Evolutionary conservation across 2,329 filamentous ascomycete genomes (phyloP).

Genomic region (Ophiostoma piceae): DNA sequence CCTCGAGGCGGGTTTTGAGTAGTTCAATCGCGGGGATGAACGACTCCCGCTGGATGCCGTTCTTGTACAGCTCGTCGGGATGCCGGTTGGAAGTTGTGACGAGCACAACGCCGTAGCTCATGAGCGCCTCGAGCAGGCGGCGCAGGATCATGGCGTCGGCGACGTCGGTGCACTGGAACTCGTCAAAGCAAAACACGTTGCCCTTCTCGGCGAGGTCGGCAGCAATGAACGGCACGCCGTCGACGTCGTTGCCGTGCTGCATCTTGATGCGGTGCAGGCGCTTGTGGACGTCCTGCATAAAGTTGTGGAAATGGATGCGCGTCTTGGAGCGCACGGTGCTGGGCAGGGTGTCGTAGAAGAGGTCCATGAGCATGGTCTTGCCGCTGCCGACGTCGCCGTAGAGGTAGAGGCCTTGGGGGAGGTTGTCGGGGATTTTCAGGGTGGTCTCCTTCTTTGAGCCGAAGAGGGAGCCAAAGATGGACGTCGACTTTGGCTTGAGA

Average conservation of each 20-base stretch:
- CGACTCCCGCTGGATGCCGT: constrained; percentile 90
- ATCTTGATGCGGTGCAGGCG: constrained; percentile 86
- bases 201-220: constrained; percentile 85
- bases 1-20: constrained; percentile 73
- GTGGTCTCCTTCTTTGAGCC: constrained; percentile 31
- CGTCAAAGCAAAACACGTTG: constrained; percentile 92
- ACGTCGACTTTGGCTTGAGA: constrained; percentile 46
- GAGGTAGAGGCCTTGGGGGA: constrained; percentile 88
- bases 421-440: constrained; percentile 59
- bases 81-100: constrained; percentile 97
- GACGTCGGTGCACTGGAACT: constrained; percentile 98
- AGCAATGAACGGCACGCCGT: constrained; percentile 85
- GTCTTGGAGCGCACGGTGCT: constrained; percentile 73
- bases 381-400: constrained; percentile 95
- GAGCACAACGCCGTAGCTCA: constrained; percentile 94
- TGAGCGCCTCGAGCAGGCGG: constrained; percentile 72
- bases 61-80: constrained; percentile 93
- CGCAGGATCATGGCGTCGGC: constrained; percentile 97
- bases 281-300: constrained; percentile 97
- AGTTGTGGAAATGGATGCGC: constrained; percentile 97
- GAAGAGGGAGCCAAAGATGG: constrained; percentile 58
- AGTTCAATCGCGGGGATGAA: constrained; percentile 95
- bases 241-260: constrained; percentile 79
- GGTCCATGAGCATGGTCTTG: constrained; percentile 99
- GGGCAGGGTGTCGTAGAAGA: constrained; percentile 92